These are phyloP conservation scores for Chlorokybus atmophyticus DNA, from an alignment of 139 green algal genomes.

Conservation along the genomic window DNA sequence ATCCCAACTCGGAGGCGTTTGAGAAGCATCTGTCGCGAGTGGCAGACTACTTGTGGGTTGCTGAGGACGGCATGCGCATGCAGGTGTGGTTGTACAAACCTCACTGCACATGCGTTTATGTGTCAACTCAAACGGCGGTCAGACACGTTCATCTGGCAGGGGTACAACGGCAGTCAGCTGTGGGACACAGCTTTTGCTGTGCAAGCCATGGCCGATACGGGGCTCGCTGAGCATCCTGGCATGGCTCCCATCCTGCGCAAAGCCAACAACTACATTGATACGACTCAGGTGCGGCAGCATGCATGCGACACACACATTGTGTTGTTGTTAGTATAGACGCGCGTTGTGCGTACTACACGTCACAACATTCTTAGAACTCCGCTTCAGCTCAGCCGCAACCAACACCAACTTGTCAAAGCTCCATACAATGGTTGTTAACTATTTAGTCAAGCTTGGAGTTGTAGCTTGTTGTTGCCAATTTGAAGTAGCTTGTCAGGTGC, in stretches of 20 bases:
- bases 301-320: too few species aligned
- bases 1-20: constrained; percentile 62
- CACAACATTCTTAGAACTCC: too few species aligned
- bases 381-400: too few species aligned
- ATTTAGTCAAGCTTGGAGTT: too few species aligned
- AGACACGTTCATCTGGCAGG: constrained; percentile 51
- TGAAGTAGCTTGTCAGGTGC: constrained; percentile 58
- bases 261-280: constrained; percentile 69
- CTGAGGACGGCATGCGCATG: constrained; percentile 95
- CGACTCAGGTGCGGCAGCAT: constrained; percentile 47
- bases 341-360: too few species aligned
- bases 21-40: constrained; percentile 70
- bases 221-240: constrained; percentile 21
- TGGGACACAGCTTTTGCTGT: constrained; percentile 94
- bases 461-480: too few species aligned
- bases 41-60: constrained; percentile 92
- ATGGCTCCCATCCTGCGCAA: constrained; percentile 36
- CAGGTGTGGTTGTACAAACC: too few species aligned
- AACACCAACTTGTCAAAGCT: too few species aligned
- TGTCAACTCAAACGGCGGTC: too few species aligned
- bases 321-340: too few species aligned
- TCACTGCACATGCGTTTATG: too few species aligned
- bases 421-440: too few species aligned
- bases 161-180: constrained; percentile 94
- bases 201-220: constrained; percentile 47